A percentile compares a stretch with the other conserved stretches of the same genome.
Conservation (phyloP, 768 basidiomycete genomes). For the Epithele typhae region DNA sequence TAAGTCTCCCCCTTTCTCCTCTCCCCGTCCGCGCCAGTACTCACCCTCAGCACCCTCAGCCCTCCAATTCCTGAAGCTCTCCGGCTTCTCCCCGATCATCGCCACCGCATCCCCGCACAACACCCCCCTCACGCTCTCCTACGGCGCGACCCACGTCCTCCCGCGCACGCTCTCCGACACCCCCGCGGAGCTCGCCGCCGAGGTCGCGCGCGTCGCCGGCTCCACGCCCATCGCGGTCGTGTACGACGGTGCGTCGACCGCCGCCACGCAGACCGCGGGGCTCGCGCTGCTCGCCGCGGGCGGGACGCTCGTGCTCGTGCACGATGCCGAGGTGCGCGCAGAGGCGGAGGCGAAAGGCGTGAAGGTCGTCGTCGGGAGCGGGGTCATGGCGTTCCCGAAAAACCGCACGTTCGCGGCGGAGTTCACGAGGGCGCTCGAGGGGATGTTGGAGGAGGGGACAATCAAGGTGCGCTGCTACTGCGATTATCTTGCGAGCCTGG, state of each 20-base stretch:
- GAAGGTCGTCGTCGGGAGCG: background rate
- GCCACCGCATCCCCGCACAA: constrained; percentile 22
- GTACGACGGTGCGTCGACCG: constrained; percentile 14
- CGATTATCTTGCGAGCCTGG: background rate
- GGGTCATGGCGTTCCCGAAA: constrained; percentile 3
- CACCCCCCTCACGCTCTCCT: constrained; percentile 6
- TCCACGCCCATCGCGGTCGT: constrained; percentile 6
- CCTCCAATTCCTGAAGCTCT: constrained; percentile 22
- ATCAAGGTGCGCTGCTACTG: constrained; percentile 12
- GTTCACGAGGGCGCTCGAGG: constrained; percentile 1
- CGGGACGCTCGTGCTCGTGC: constrained; percentile 15
- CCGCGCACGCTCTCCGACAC: constrained; percentile 17
- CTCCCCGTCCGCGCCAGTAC: background rate
- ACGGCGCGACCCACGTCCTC: constrained; percentile 21
- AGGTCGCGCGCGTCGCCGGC: constrained; percentile 12
- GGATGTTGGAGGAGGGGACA: constrained; percentile 7
- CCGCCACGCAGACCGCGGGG: constrained; percentile 13
- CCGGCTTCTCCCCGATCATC: constrained; percentile 25
- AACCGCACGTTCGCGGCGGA: constrained; percentile 3
- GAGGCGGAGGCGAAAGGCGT: constrained; percentile 7
- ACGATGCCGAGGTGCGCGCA: background rate
- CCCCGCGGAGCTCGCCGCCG: background rate
- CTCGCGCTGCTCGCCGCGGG: constrained; percentile 18
- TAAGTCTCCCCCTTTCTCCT: constrained; percentile 5
- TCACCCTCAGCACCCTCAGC: background rate